Conservation (phyloP, 2,329 filamentous ascomycete genomes). For the Arthrinium phaeospermum region DNA sequence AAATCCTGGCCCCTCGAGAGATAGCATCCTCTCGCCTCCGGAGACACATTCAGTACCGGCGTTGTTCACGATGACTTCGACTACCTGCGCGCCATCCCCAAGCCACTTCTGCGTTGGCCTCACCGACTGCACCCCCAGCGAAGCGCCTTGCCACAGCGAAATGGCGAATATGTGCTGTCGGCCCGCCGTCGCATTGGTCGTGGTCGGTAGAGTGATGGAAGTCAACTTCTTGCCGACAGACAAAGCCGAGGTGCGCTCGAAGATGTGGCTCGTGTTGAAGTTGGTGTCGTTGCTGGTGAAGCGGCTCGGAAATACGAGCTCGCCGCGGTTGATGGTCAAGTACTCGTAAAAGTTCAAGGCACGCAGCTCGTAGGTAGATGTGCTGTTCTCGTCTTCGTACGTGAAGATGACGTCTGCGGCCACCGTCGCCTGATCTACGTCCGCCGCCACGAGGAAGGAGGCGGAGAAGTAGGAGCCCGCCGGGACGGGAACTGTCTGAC, state of each 20-base stretch:
- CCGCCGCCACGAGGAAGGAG: slow-evolving; percentile 49
- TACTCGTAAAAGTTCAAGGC: slow-evolving; percentile 50
- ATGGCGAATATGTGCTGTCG: slow-evolving; percentile 46
- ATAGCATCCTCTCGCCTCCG: slow-evolving; percentile 34
- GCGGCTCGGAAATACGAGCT: slow-evolving; percentile 49
- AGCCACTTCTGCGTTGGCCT: slow-evolving; percentile 46
- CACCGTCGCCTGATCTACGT: slow-evolving; percentile 45
- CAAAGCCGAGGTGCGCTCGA: slow-evolving; percentile 48
- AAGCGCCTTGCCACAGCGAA: slow-evolving; percentile 37
- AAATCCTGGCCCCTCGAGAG: slow-evolving; percentile 43
- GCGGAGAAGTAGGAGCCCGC: slow-evolving; percentile 45
- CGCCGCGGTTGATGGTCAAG: slow-evolving; percentile 51
- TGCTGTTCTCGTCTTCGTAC: slow-evolving; percentile 48
- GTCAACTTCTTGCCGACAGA: slow-evolving; percentile 44
- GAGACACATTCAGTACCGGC: slow-evolving; percentile 41
- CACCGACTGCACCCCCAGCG: slow-evolving; percentile 41
- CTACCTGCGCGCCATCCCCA: slow-evolving; percentile 38
- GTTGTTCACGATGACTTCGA: slow-evolving; percentile 46
- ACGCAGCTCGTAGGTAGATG: slow-evolving; percentile 48
- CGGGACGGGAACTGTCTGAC: slow-evolving; percentile 45
- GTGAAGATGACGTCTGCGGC: slow-evolving; percentile 48
- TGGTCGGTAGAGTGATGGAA: slow-evolving; percentile 47
- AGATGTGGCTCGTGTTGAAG: slow-evolving; percentile 51
- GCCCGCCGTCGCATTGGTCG: slow-evolving; percentile 41
- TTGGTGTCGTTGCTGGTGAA: slow-evolving; percentile 47